These are phyloP conservation scores for Pseudognaphalium luteoalbum DNA, from an alignment of 129 eudicot genomes.

Conservation along the genomic window DNA sequence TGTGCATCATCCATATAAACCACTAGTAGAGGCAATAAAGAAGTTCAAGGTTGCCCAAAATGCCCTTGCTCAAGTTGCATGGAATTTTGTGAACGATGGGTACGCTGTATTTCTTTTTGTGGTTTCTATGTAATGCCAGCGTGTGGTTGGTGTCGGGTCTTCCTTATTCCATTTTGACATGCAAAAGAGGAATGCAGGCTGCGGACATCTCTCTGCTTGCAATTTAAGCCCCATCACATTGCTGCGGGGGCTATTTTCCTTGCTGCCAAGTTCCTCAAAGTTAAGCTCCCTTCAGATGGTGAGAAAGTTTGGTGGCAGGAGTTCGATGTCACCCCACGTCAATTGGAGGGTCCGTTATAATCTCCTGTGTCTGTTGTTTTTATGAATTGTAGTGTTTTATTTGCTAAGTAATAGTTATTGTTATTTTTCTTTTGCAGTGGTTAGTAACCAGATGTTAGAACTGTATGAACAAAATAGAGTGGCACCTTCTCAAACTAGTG, in stretches of 20 bases:
- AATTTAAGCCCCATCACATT: conserved; percentile 95
- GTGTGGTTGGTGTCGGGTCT: conserved; percentile 42
- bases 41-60: conserved; percentile 92
- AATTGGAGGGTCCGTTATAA: conserved; percentile 63
- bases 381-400: background rate
- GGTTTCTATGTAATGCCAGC: conserved; percentile 36
- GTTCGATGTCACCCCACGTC: conserved; percentile 98
- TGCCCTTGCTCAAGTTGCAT: conserved; percentile 97
- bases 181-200: conserved; percentile 97
- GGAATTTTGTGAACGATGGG: conserved; percentile 99
- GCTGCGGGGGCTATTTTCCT: conserved; percentile 99
- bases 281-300: conserved; percentile 89
- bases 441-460: conserved; percentile 95
- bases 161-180: conserved; percentile 60
- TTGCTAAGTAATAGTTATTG: background rate
- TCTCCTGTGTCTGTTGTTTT: background rate
- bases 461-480: conserved; percentile 82
- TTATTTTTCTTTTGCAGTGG: conserved; percentile 56
- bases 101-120: conserved; percentile 47
- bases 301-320: conserved; percentile 99
- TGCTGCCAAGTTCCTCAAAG: conserved; percentile 98
- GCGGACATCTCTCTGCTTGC: conserved; percentile 98
- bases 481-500: conserved; percentile 84
- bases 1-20: conserved; percentile 89
- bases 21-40: conserved; percentile 94